Conservation (phyloP, 2,329 filamentous ascomycete species). For the Fusarium dimerum region DNA sequence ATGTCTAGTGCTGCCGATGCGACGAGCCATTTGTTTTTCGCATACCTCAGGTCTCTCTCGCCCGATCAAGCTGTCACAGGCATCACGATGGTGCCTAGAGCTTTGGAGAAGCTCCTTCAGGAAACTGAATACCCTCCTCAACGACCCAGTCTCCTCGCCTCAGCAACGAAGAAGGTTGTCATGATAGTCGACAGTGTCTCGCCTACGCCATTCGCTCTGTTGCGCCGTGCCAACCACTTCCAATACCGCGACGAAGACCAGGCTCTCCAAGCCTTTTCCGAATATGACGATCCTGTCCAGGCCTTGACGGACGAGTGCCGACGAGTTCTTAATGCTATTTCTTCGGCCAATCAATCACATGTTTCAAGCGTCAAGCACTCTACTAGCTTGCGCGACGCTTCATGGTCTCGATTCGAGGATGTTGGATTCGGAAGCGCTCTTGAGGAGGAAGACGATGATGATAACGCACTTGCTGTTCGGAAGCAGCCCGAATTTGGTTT, state of each 20-base stretch:
- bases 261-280: slow-evolving; percentile 81
- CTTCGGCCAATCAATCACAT: slow-evolving; percentile 83
- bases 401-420: slow-evolving; percentile 96
- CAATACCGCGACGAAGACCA: slow-evolving; percentile 88
- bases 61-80: slow-evolving; percentile 77
- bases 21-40: slow-evolving; percentile 96
- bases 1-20: slow-evolving; percentile 80
- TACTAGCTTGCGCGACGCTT: slow-evolving; percentile 77
- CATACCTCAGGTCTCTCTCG: slow-evolving; percentile 86
- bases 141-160: slow-evolving; percentile 72
- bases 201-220: slow-evolving; percentile 86
- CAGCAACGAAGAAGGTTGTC: slow-evolving; percentile 82
- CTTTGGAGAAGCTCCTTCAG: slow-evolving; percentile 84
- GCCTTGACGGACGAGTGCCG: slow-evolving; percentile 93
- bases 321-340: slow-evolving; percentile 85
- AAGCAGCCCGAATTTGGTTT: slow-evolving; percentile 51
- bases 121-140: slow-evolving; percentile 94
- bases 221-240: slow-evolving; percentile 91
- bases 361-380: slow-evolving; percentile 70
- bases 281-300: slow-evolving; percentile 84
- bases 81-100: slow-evolving; percentile 85
- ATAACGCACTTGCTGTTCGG: slow-evolving; percentile 41
- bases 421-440: slow-evolving; percentile 81
- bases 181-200: slow-evolving; percentile 98
- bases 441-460: slow-evolving; percentile 69